Base-by-base conservation (phyloP, 257 asterid genomes). In the Agastache rugosa region DNA sequence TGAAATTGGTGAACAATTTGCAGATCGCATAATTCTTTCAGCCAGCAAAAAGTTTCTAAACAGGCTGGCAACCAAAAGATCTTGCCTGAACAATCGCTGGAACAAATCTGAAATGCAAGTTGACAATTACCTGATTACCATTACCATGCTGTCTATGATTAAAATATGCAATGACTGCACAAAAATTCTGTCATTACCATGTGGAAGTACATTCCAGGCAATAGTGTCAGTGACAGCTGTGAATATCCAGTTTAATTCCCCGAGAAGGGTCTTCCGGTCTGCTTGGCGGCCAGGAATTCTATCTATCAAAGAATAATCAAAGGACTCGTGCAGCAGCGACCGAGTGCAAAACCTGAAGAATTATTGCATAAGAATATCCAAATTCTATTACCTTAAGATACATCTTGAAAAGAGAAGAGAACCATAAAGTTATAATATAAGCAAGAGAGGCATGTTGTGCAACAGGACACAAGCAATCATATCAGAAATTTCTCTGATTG, bases 201-300 rank as follows among this genome's bases (percentile, higher is more conserved):
- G 97, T 5, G 99, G 96, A 44, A 95, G 98, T 77, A 95, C 98
- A 85, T 92, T 95, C 99, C 99, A 95, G 80, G 99, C 99, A 71
- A 95, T 95, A 77, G 98, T 95, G 86, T 92, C 97, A 35, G 99
- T 95, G 34, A 95, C 96, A 67, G 99, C 99, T 29, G 98, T 95
- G 89, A 95, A 95, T 75, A 92, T 95, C 99, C 99, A 95, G 85
- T 95, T 95, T 91, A 95, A 80, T 82, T 95, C 99, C 66, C 99
- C 99, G 44, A 95, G 97, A 81, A 92, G 98, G 55, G 98, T 92
- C 86, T 92, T 95, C 73, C 99, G 87, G 81, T 95, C 99, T 58
- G 97, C 92, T 83, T 95, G 99, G 78, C 98, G 99, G 60, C 99
- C 99, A 79, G 99, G 99, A 85, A 95, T 92, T 84, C 81, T 87